Conservation (phyloP, 345 rosid genomes). For the Cardamine chenopodiifolia region DNA sequence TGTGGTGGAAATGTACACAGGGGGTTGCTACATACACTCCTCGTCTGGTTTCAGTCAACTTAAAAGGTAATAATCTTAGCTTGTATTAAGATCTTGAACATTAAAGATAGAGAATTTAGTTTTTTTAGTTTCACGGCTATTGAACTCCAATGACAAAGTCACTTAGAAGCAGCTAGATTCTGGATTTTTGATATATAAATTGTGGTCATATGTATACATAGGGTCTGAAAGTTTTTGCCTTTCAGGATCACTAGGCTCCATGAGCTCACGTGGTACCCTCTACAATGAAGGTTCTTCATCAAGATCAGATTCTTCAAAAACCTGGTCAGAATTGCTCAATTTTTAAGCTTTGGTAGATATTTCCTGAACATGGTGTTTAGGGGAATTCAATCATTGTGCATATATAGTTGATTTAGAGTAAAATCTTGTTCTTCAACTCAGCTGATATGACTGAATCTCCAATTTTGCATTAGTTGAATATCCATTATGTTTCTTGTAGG, state of each 20-base stretch:
- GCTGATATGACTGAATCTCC: neutral
- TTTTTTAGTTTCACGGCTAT: neutral
- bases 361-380: constrained; percentile 2
- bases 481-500: constrained; percentile 49
- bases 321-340: constrained; percentile 62
- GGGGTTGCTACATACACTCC: constrained; percentile 81
- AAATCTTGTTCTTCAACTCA: neutral
- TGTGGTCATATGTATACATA: constrained; percentile 1
- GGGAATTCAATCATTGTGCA: neutral
- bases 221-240: constrained; percentile 2
- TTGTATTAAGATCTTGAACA: neutral
- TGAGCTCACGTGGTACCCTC: constrained; percentile 72
- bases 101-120: neutral
- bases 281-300: constrained; percentile 51
- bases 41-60: constrained; percentile 71
- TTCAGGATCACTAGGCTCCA: constrained; percentile 84
- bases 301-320: constrained; percentile 50
- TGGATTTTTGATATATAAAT: neutral
- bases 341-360: neutral
- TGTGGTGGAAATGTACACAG: constrained; percentile 44
- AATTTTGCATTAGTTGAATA: neutral
- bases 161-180: constrained; percentile 13
- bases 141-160: neutral
- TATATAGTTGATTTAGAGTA: neutral
- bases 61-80: constrained; percentile 60